These are phyloP conservation scores for Penicillium sp. DNA, from an alignment of 2,329 filamentous ascomycete species.

Conservation along the genomic window DNA sequence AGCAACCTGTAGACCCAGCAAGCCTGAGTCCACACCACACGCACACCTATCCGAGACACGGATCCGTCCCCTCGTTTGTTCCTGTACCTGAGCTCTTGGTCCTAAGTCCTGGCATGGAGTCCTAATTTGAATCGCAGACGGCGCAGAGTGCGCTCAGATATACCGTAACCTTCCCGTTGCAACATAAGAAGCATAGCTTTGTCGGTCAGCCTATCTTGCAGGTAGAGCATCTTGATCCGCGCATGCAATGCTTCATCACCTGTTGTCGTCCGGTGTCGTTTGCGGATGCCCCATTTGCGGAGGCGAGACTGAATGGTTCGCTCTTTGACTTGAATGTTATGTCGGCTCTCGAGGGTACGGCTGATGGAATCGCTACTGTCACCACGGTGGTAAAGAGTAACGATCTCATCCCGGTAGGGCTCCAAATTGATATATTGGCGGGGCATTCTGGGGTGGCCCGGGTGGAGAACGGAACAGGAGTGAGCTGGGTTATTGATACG, in stretches of 20 bases:
- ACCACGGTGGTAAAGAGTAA: slow-evolving; percentile 22
- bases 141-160: slow-evolving; percentile 24
- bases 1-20: background rate
- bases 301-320: slow-evolving; percentile 26
- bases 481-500: background rate
- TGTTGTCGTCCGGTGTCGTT: slow-evolving; percentile 25
- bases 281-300: slow-evolving; percentile 27
- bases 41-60: background rate
- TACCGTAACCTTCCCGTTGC: slow-evolving; percentile 25
- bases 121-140: slow-evolving; percentile 26
- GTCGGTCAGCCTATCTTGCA: slow-evolving; percentile 23
- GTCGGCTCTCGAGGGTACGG: slow-evolving; percentile 20
- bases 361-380: slow-evolving; percentile 26
- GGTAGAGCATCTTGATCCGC: slow-evolving; percentile 22
- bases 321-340: slow-evolving; percentile 26
- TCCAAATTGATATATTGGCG: slow-evolving; percentile 27
- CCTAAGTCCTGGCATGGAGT: slow-evolving; percentile 20
- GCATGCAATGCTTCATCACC: slow-evolving; percentile 23
- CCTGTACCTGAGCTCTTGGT: slow-evolving; percentile 12
- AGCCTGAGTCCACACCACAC: slow-evolving; percentile 4
- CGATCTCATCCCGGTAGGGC: slow-evolving; percentile 24
- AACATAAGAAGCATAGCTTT: slow-evolving; percentile 26
- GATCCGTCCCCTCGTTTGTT: background rate
- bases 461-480: background rate
- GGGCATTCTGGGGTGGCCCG: slow-evolving; percentile 16